Evolutionary conservation across 805 yeast genomes (phyloP).

Genomic region (Wickerhamomyces rabaulensis): DNA sequence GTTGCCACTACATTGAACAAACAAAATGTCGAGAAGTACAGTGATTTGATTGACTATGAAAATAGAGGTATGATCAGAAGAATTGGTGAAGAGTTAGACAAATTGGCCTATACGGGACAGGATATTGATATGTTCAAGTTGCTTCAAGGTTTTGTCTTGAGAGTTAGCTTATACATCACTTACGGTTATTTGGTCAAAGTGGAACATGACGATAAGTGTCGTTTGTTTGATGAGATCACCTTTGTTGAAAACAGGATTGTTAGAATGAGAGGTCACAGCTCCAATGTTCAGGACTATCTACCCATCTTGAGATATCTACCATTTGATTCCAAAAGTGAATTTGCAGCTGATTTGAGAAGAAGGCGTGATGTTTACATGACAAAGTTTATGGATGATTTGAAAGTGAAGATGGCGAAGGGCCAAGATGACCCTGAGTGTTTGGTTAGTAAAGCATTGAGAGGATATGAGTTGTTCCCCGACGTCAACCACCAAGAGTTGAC

Average conservation of each 20-base stretch:
- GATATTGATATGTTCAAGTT: constrained; percentile 37
- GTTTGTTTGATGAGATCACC: constrained; percentile 46
- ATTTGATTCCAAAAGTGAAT: constrained; percentile 11
- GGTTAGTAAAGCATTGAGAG: constrained; percentile 25
- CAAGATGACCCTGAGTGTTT: constrained; percentile 27
- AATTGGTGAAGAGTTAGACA: constrained; percentile 8
- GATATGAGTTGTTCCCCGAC: constrained; percentile 8
- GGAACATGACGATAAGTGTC: constrained; percentile 27
- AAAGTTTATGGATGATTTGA: constrained; percentile 28
- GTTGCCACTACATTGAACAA: constrained; percentile 39
- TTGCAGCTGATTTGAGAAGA: constrained; percentile 29
- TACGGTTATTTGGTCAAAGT: constrained; percentile 48
- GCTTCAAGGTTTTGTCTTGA: constrained; percentile 46
- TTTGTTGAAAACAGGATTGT: constrained; percentile 53
- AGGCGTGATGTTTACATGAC: constrained; percentile 47
- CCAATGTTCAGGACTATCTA: constrained; percentile 50
- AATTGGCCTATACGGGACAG: constrained; percentile 11
- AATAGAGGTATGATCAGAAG: constrained; percentile 26
- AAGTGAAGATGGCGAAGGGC: constrained; percentile 20
- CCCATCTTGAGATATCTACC: constrained; percentile 37
- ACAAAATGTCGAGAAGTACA: constrained; percentile 27
- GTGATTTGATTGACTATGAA: constrained; percentile 34
- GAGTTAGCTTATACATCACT: constrained; percentile 44
- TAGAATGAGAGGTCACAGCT: constrained; percentile 50
- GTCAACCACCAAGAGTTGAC: constrained; percentile 39